phyloP scores from a whole-genome alignment of 192 early-diverging fungal genomes.

The Linnemannia zychae region DNA sequence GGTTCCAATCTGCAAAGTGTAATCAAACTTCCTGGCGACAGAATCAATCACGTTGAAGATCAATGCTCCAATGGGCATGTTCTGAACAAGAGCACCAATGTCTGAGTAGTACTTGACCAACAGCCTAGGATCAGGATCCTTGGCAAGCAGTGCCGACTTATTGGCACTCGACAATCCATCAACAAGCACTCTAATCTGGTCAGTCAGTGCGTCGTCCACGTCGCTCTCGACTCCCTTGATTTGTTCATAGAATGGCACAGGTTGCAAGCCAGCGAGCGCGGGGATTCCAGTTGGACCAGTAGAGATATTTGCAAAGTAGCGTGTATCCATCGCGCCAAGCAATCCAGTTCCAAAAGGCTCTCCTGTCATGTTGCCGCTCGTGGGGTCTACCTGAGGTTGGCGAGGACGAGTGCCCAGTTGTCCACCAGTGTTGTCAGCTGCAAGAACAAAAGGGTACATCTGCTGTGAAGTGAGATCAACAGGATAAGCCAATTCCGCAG shows the following conservation, averaged over 20 bases:
- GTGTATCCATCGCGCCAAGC: conserved; percentile 48
- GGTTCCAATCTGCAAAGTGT: conserved; percentile 67
- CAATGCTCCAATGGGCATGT: conserved; percentile 71
- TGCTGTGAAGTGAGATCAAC: conserved; percentile 54
- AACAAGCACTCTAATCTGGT: conserved; percentile 50
- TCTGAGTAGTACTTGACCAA: conserved; percentile 44
- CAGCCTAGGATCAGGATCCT: conserved; percentile 30
- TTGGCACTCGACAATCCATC: conserved; percentile 54
- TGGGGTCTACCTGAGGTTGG: conserved; percentile 38
- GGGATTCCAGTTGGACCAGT: not conserved
- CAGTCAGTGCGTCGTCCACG: conserved; percentile 63
- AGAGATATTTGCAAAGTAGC: conserved; percentile 58
- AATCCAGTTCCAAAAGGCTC: conserved; percentile 41
- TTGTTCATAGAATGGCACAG: conserved; percentile 61
- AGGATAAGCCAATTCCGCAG: conserved; percentile 26
- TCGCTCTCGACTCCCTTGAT: conserved; percentile 15
- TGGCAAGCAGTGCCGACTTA: conserved; percentile 59
- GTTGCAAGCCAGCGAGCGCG: conserved; percentile 45
- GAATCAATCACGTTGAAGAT: conserved; percentile 66
- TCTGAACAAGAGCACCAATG: conserved; percentile 56
- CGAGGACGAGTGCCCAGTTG: conserved; percentile 56
- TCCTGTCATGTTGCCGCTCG: conserved; percentile 23
- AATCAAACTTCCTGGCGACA: conserved; percentile 58
- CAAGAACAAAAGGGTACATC: conserved; percentile 51
- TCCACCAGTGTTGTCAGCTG: conserved; percentile 47